Evolutionary conservation across 2,329 filamentous ascomycete genomes (phyloP).

Genomic region (Fusarium coffeatum): DNA sequence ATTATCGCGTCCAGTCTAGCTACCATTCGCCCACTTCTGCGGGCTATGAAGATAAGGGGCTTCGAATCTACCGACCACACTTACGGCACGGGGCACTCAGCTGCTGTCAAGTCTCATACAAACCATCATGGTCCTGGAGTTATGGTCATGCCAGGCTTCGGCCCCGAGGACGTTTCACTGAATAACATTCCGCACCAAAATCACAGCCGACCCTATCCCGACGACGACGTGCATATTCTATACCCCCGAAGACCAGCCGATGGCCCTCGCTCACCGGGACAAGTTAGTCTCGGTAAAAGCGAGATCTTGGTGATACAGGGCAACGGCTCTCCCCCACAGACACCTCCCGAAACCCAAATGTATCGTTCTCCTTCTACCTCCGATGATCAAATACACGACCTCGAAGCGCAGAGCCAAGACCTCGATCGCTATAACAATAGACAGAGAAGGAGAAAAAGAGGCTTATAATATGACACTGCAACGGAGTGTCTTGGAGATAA

Average conservation of each 20-base stretch:
- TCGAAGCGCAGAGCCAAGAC: slow-evolving; percentile 50
- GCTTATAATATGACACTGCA: slow-evolving; percentile 9
- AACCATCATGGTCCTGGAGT: slow-evolving; percentile 28
- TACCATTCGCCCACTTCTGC: slow-evolving; percentile 66
- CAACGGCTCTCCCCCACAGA: slow-evolving; percentile 38
- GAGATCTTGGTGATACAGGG: slow-evolving; percentile 54
- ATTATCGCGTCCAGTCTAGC: slow-evolving; percentile 66
- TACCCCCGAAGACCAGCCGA: slow-evolving; percentile 35
- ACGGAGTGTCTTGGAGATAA: not conserved
- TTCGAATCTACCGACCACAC: slow-evolving; percentile 58
- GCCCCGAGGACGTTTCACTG: slow-evolving; percentile 54
- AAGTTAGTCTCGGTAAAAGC: slow-evolving; percentile 47
- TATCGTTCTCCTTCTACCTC: slow-evolving; percentile 39
- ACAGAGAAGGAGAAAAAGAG: slow-evolving; percentile 11
- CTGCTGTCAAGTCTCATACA: slow-evolving; percentile 41
- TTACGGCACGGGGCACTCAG: slow-evolving; percentile 48
- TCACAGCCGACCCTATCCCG: slow-evolving; percentile 5
- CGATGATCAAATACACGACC: slow-evolving; percentile 47
- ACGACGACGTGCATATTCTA: slow-evolving; percentile 30
- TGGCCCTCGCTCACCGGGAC: slow-evolving; percentile 26
- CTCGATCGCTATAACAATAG: slow-evolving; percentile 32
- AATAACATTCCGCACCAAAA: slow-evolving; percentile 42
- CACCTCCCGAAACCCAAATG: slow-evolving; percentile 34
- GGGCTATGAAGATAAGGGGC: slow-evolving; percentile 59
- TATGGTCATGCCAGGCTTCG: slow-evolving; percentile 44